phyloP scores from a whole-genome alignment of 1,284 basidiomycete species.

The Sporisorium exsertum region DNA sequence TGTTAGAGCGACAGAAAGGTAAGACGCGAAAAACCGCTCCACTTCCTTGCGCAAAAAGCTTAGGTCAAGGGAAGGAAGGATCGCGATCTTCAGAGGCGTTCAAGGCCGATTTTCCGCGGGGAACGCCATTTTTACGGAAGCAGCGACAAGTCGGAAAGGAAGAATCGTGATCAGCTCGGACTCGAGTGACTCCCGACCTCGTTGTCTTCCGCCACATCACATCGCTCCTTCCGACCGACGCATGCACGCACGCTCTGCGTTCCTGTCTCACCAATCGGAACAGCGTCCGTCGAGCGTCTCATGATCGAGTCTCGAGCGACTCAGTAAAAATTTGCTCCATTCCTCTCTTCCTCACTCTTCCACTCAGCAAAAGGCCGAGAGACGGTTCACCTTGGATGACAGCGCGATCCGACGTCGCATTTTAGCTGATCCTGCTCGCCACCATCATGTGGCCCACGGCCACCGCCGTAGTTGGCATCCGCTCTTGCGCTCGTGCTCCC shows the following conservation, averaged over 20 bases:
- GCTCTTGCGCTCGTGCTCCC: conserved; percentile 21
- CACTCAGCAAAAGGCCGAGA: neutral
- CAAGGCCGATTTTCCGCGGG: conserved; percentile 6
- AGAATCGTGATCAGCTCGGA: neutral
- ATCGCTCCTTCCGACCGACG: conserved; percentile 2
- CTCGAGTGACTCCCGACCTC: neutral
- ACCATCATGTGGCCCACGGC: conserved; percentile 35
- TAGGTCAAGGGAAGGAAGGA: conserved; percentile 1
- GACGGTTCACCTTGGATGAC: conserved; percentile 6
- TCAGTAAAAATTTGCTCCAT: too few relatives aligned
- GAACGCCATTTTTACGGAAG: conserved; percentile 9
- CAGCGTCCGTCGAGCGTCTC: conserved; percentile 1
- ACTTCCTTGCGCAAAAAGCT: neutral
- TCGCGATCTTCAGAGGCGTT: neutral
- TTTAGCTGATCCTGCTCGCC: neutral
- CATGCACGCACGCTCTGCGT: neutral
- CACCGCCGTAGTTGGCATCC: conserved; percentile 38
- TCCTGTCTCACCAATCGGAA: neutral
- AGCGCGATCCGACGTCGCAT: neutral
- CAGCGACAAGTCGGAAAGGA: neutral
- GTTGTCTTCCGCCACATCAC: neutral
- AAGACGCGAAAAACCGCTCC: neutral
- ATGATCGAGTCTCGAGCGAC: neutral
- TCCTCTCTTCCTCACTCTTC: neutral
- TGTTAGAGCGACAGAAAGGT: neutral